Percentiles rank a stretch among this genome's conserved stretches.
These are phyloP conservation scores for Aspergillus flavus DNA, from an alignment of 2,329 filamentous ascomycete species.

Conservation along the genomic window DNA sequence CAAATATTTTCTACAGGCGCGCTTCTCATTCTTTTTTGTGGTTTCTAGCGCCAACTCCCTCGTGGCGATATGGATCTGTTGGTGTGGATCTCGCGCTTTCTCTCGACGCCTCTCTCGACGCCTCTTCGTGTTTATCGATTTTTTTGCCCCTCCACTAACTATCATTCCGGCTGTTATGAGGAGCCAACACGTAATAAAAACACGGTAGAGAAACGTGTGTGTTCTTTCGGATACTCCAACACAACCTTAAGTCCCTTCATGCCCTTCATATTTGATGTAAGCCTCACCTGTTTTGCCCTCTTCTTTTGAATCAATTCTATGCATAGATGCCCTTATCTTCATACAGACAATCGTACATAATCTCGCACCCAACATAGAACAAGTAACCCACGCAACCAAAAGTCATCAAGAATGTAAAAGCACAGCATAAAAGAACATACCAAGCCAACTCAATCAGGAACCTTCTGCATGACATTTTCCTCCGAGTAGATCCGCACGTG, in stretches of 20 bases:
- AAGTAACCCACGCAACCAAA: neutral
- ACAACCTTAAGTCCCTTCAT: neutral
- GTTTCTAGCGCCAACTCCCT: neutral
- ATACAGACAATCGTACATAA: no score
- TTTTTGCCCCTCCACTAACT: neutral
- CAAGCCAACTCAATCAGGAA: neutral
- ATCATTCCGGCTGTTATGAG: neutral
- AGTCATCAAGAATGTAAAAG: neutral
- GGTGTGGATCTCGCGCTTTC: neutral
- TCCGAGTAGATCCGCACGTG: neutral
- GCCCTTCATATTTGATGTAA: neutral
- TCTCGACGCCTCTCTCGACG: neutral
- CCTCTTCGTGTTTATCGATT: neutral
- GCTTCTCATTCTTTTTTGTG: neutral
- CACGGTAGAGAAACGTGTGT: neutral
- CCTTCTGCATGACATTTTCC: neutral
- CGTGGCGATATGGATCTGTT: neutral
- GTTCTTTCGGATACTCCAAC: neutral
- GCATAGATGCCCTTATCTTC: no score
- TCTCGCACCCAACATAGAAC: no score
- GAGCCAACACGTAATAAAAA: neutral
- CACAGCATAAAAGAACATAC: neutral
- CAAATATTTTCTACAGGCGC: neutral
- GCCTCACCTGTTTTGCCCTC: neutral
- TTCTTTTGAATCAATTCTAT: neutral